Conservation (phyloP, 345 rosid species). For the Excoecaria agallocha region DNA sequence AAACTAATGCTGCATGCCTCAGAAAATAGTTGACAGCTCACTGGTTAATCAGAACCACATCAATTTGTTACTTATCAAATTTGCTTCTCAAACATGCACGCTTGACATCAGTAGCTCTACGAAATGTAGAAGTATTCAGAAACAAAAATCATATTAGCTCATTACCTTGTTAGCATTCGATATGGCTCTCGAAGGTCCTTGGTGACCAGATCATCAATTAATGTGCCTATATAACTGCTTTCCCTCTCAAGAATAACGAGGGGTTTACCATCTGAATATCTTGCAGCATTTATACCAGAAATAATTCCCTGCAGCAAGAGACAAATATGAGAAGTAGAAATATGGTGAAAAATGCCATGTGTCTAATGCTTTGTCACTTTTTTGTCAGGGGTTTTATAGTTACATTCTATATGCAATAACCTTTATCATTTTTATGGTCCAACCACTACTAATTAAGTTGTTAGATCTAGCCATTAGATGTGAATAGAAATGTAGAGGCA, state of each 20-base stretch:
- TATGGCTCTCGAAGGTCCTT: conserved; percentile 98
- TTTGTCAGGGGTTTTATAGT: not conserved
- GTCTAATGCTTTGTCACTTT: not conserved
- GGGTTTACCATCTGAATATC: conserved; percentile 73
- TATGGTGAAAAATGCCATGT: not conserved
- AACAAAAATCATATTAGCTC: not conserved
- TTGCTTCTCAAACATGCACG: conserved; percentile 7
- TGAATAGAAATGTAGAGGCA: no score
- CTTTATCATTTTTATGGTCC: not conserved
- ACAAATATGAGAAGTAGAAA: not conserved
- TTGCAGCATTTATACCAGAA: conserved; percentile 95
- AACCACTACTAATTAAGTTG: not conserved
- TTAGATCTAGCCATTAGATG: no score
- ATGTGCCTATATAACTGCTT: conserved; percentile 89
- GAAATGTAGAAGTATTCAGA: not conserved
- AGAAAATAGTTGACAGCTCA: not conserved
- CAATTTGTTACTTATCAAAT: not conserved
- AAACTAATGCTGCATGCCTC: not conserved
- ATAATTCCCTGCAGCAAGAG: conserved; percentile 60
- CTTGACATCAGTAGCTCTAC: not conserved
- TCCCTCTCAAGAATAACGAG: conserved; percentile 93
- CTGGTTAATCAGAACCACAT: not conserved
- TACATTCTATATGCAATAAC: not conserved
- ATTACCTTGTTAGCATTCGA: conserved; percentile 91
- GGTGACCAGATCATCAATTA: conserved; percentile 91